phyloP scores from a whole-genome alignment of 345 rosid species.

The Hypericum androsaemum region DNA sequence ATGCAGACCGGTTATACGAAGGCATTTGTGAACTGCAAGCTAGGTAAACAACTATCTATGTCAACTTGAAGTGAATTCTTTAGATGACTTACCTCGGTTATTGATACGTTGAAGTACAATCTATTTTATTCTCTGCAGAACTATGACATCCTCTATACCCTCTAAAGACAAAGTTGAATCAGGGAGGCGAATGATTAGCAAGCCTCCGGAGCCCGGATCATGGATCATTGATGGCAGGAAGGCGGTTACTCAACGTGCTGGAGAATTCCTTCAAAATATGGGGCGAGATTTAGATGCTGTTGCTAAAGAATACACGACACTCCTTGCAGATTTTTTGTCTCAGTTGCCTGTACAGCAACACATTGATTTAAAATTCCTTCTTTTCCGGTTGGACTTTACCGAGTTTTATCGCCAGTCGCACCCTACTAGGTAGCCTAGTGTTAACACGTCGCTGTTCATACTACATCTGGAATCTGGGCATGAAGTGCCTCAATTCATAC shows the following conservation, averaged over 20 bases:
- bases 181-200: constrained; percentile 23
- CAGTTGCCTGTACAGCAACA: constrained; percentile 84
- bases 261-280: constrained; percentile 78
- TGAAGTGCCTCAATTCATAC: constrained; percentile 8
- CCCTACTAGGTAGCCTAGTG: constrained; percentile 35
- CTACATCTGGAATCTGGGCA: constrained; percentile 8
- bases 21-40: constrained; percentile 82
- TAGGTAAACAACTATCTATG: constrained; percentile 37
- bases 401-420: constrained; percentile 69
- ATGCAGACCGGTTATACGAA: constrained; percentile 80
- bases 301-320: constrained; percentile 60
- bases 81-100: no score
- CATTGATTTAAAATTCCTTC: constrained; percentile 83
- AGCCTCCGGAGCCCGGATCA: constrained; percentile 43
- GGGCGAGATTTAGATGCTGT: constrained; percentile 64
- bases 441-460: constrained; percentile 7
- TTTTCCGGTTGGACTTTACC: constrained; percentile 92
- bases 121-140: constrained; percentile 27
- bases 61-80: no score
- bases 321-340: constrained; percentile 72
- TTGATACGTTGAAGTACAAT: background rate
- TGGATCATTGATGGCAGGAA: constrained; percentile 80
- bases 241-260: constrained; percentile 76
- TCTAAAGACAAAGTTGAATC: constrained; percentile 40
- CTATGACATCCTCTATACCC: constrained; percentile 40